These are phyloP conservation scores for Darksidea phi DNA, from an alignment of 495 filamentous ascomycete genomes.

Conservation along the genomic window DNA sequence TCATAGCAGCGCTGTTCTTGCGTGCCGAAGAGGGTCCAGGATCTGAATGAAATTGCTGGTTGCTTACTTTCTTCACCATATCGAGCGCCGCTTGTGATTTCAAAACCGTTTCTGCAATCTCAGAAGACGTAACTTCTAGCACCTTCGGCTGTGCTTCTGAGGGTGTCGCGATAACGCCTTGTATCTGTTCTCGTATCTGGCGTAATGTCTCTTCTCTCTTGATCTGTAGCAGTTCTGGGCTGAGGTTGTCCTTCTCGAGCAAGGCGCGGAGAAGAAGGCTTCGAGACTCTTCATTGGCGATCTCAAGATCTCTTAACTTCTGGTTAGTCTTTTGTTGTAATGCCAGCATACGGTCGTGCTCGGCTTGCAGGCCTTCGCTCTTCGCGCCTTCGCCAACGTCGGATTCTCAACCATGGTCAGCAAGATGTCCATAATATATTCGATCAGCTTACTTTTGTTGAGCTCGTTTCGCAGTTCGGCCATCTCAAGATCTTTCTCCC, in stretches of 20 bases:
- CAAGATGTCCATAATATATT: neutral
- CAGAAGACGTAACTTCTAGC: slow-evolving; percentile 15
- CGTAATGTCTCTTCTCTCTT: slow-evolving; percentile 25
- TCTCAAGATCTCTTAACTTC: slow-evolving; percentile 39
- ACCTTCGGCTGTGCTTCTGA: slow-evolving; percentile 23
- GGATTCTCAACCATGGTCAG: slow-evolving; percentile 21
- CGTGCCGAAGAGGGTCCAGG: neutral
- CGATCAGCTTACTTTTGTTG: slow-evolving; percentile 41
- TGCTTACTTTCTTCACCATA: slow-evolving; percentile 34
- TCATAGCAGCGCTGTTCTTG: neutral
- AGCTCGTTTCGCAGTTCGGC: slow-evolving; percentile 49
- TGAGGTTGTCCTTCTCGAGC: slow-evolving; percentile 43
- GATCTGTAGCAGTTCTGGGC: slow-evolving; percentile 39
- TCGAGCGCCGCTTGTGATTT: slow-evolving; percentile 26
- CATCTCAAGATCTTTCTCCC: slow-evolving; percentile 32
- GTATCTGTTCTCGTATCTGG: slow-evolving; percentile 37
- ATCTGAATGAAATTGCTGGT: slow-evolving; percentile 4
- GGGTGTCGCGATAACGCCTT: slow-evolving; percentile 22
- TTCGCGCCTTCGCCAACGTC: slow-evolving; percentile 20
- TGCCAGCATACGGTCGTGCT: slow-evolving; percentile 36
- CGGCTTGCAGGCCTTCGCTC: slow-evolving; percentile 18
- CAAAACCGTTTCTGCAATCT: slow-evolving; percentile 25
- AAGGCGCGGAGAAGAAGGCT: slow-evolving; percentile 39
- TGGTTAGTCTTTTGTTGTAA: slow-evolving; percentile 44
- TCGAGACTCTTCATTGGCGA: slow-evolving; percentile 45